phyloP scores from a whole-genome alignment of 2,329 filamentous ascomycete species.

The Alternaria viburni region DNA sequence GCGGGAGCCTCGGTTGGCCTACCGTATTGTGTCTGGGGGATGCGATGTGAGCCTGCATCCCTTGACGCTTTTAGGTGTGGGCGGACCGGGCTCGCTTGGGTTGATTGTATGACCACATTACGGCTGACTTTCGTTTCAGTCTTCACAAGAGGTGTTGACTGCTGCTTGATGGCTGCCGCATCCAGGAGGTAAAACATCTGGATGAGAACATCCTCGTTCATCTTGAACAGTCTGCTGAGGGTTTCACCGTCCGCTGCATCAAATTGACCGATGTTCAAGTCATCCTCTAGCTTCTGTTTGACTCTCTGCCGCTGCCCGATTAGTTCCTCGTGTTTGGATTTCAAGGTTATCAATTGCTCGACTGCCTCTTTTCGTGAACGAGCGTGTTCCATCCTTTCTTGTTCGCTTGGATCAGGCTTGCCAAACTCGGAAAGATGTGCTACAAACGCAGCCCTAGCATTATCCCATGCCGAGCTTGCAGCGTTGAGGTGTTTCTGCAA shows the following conservation, averaged over 20 bases:
- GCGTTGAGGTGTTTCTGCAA: constrained; percentile 33
- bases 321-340: constrained; percentile 25
- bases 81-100: constrained; percentile 33
- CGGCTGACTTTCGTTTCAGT: constrained; percentile 12
- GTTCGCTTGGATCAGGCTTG: constrained; percentile 23
- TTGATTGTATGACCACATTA: constrained; percentile 39
- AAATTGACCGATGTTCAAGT: constrained; percentile 36
- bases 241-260: constrained; percentile 33
- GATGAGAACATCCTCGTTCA: constrained; percentile 34
- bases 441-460: constrained; percentile 31
- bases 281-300: constrained; percentile 39
- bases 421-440: constrained; percentile 35
- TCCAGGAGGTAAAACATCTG: constrained; percentile 38
- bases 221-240: constrained; percentile 33
- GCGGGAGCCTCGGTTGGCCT: constrained; percentile 40
- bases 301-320: constrained; percentile 26
- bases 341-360: constrained; percentile 32
- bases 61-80: constrained; percentile 13
- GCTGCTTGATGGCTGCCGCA: constrained; percentile 32
- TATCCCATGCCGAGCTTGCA: constrained; percentile 34
- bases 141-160: constrained; percentile 13
- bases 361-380: constrained; percentile 40
- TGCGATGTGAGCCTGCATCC: constrained; percentile 19
- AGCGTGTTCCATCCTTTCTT: constrained; percentile 30
- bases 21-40: constrained; percentile 44